Base-by-base conservation (phyloP, 1,284 basidiomycete genomes). In the Fomitiporia mediterranea region DNA sequence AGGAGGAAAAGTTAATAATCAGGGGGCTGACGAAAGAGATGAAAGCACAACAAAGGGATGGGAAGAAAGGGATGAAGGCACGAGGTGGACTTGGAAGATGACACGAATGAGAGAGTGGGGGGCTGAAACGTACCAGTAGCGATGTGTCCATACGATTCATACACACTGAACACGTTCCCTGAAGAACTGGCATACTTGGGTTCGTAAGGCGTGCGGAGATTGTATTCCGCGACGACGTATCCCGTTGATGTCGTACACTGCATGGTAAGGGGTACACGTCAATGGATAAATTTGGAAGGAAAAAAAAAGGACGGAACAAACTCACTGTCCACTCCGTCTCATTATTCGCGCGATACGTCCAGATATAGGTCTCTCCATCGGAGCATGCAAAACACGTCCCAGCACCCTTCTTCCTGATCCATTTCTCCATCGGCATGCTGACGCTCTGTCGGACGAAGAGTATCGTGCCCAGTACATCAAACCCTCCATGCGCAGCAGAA, bases 291-390 rank as follows among this genome's bases (percentile, higher is more conserved):
- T 54, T 55, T 19, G 2, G 15, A 5, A 7, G 44, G 25, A 50
- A 52, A 27, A 47, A 51, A 28, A 32, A 43, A 34, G 27, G 56
- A 75, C 82, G 63, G n/a, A n/a, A n/a, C n/a, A n/a, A n/a, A n/a
- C n/a, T n/a, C 64, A 88, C 85, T 63, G 83, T 75, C 85, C 85
- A 88, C 69, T 87, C 83, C 53, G 85, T 81, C 19, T 76, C 80
- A 23, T 74, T 69, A 39, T 76, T 66, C 48, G 70, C 73, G 42
- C 73, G 73, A 67, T 79, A 70, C 39, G 77, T 74, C 86, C 86
- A 88, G 63, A 74, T 75, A 61, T 87, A 87, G 63, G 86, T 83
- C 23, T 74, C 73, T 21, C 82, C 83, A 64, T 87, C 84, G 37
- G 80, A 81, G 21, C 74, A 84, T 30, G 11, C 17, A 51, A 35